Conservation (phyloP, 2,329 filamentous ascomycete species). For the Alternaria viburni region DNA sequence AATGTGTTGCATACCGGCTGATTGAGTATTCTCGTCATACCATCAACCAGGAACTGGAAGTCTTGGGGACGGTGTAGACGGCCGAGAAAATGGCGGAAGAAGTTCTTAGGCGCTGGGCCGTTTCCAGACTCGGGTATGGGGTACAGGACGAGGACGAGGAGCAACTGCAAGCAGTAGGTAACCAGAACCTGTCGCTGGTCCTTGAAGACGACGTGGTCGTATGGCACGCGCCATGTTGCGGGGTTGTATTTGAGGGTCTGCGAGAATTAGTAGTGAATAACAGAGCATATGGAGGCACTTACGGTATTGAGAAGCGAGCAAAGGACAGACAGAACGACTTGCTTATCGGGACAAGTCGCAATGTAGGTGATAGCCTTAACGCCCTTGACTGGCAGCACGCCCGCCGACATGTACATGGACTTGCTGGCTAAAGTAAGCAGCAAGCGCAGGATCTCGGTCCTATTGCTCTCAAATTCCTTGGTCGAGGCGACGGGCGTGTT, state of each 20-base stretch:
- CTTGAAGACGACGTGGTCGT: slow-evolving; percentile 89
- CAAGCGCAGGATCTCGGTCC: slow-evolving; percentile 85
- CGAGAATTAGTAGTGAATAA: slow-evolving; percentile 21
- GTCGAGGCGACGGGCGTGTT: slow-evolving; percentile 87
- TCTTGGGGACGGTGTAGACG: slow-evolving; percentile 91
- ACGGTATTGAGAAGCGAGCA: slow-evolving; percentile 95
- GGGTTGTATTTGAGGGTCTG: slow-evolving; percentile 96
- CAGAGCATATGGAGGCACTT: slow-evolving; percentile 46
- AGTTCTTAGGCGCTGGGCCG: slow-evolving; percentile 77
- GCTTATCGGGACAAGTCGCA: slow-evolving; percentile 86
- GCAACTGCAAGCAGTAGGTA: slow-evolving; percentile 87
- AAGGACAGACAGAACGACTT: slow-evolving; percentile 84
- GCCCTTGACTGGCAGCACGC: slow-evolving; percentile 79
- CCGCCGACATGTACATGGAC: slow-evolving; percentile 90
- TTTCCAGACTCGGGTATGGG: slow-evolving; percentile 80
- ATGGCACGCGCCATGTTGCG: slow-evolving; percentile 89
- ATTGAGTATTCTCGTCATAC: slow-evolving; percentile 89
- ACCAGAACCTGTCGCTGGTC: slow-evolving; percentile 90
- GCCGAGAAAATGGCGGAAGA: slow-evolving; percentile 89
- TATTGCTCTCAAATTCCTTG: slow-evolving; percentile 91
- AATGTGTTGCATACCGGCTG: slow-evolving; percentile 66
- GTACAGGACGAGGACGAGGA: slow-evolving; percentile 85
- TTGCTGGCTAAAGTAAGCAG: slow-evolving; percentile 86
- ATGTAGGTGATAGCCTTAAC: slow-evolving; percentile 87
- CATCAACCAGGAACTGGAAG: slow-evolving; percentile 96